phyloP scores from a whole-genome alignment of 169 alveolate genomes.

The Theileria annulata region DNA sequence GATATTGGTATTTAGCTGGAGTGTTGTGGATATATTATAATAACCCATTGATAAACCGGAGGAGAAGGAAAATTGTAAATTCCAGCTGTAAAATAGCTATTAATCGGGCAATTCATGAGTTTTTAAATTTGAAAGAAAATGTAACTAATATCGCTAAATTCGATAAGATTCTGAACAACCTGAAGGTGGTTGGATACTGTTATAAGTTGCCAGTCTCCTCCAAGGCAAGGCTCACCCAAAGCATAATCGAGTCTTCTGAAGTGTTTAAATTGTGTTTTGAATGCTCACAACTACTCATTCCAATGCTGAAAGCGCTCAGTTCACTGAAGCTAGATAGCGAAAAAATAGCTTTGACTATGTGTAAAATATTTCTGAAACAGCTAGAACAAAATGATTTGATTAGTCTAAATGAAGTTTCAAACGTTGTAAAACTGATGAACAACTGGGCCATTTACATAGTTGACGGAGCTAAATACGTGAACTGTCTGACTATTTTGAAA shows the following conservation, averaged over 20 bases:
- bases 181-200: slow-evolving; percentile 51
- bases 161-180: slow-evolving; percentile 8
- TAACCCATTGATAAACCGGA: slow-evolving; percentile 4
- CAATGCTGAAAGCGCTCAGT: slow-evolving; percentile 11
- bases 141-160: background rate
- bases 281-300: background rate
- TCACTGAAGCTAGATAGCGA: slow-evolving; percentile 25
- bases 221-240: slow-evolving; percentile 37
- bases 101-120: slow-evolving; percentile 19
- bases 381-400: slow-evolving; percentile 30
- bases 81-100: slow-evolving; percentile 47
- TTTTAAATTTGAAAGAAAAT: slow-evolving; percentile 21
- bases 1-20: slow-evolving; percentile 23
- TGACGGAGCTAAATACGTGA: background rate
- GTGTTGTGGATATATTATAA: slow-evolving; percentile 46
- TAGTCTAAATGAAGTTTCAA: slow-evolving; percentile 1
- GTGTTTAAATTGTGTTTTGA: slow-evolving; percentile 9
- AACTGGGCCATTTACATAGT: slow-evolving; percentile 17
- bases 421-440: background rate
- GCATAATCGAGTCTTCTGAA: slow-evolving; percentile 36
- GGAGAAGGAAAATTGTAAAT: slow-evolving; percentile 42
- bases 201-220: slow-evolving; percentile 36
- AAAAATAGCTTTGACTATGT: slow-evolving; percentile 17
- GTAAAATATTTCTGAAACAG: background rate
- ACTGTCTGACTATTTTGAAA: slow-evolving; percentile 4